Evolutionary conservation across 192 early-diverging fungal genomes (phyloP).

Genomic region (Phycomyces nitens): DNA sequence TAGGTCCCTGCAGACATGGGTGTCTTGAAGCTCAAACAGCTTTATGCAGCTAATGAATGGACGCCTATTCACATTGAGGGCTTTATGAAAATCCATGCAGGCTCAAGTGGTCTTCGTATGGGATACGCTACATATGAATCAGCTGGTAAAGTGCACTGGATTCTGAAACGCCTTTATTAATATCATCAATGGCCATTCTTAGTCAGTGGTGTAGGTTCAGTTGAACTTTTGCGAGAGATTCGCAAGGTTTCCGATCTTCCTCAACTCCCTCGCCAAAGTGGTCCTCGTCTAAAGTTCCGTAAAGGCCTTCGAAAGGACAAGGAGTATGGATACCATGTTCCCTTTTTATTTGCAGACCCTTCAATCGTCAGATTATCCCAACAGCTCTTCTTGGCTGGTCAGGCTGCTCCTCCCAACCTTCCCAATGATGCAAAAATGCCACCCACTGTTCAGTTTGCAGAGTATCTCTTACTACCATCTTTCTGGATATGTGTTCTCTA

Average conservation of each 20-base stretch:
- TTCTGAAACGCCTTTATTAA: neutral
- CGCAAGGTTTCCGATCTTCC: conserved; percentile 40
- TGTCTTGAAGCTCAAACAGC: conserved; percentile 52
- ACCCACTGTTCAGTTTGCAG: conserved; percentile 57
- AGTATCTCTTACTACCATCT: conserved; percentile 52
- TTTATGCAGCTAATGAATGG: conserved; percentile 36
- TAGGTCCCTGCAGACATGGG: conserved; percentile 68
- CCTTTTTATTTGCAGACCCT: conserved; percentile 52
- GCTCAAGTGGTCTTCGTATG: conserved; percentile 43
- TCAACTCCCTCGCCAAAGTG: conserved; percentile 40
- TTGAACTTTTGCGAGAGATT: conserved; percentile 40
- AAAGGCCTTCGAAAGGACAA: conserved; percentile 44
- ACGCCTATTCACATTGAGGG: conserved; percentile 57
- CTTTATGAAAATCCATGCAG: conserved; percentile 49
- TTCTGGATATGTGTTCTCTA: conserved; percentile 26
- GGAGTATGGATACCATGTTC: conserved; percentile 46
- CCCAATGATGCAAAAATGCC: conserved; percentile 35
- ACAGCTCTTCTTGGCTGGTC: conserved; percentile 46
- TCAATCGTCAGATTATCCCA: conserved; percentile 52
- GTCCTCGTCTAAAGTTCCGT: conserved; percentile 45
- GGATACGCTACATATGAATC: conserved; percentile 68
- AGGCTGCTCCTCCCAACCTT: conserved; percentile 28
- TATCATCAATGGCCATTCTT: neutral
- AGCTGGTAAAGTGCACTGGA: conserved; percentile 36
- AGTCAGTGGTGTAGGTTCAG: conserved; percentile 45